Evolutionary conservation across 768 basidiomycete species (phyloP).

Genomic region (Hypholoma fasciculare): DNA sequence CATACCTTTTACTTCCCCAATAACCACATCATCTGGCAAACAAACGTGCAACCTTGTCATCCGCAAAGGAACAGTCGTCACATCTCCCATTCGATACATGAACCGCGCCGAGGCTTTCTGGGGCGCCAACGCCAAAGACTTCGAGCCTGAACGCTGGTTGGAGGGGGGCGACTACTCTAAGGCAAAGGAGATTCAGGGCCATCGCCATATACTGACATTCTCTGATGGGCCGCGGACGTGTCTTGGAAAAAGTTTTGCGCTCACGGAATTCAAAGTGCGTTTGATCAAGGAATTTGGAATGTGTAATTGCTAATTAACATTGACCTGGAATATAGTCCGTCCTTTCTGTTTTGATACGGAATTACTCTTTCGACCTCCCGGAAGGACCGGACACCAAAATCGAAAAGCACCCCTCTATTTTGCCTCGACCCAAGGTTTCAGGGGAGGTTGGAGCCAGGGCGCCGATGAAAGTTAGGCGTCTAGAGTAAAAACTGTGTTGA

Average conservation of each 20-base stretch:
- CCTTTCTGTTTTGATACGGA: constrained; percentile 43
- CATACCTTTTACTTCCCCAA: constrained; percentile 54
- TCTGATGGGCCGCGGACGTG: constrained; percentile 53
- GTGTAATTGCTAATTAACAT: neutral
- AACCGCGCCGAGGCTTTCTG: constrained; percentile 57
- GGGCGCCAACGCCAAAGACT: constrained; percentile 60
- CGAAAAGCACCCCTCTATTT: constrained; percentile 31
- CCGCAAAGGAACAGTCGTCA: constrained; percentile 45
- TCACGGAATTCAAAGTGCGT: constrained; percentile 43
- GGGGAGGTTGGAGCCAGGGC: constrained; percentile 33
- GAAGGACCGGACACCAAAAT: constrained; percentile 41
- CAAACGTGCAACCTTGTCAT: constrained; percentile 40
- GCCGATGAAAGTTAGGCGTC: constrained; percentile 33
- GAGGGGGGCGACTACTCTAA: constrained; percentile 22
- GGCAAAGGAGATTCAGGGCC: constrained; percentile 45
- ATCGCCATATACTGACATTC: constrained; percentile 52
- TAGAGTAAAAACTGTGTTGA: constrained; percentile 17
- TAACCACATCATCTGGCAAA: constrained; percentile 42
- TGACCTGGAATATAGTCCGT: constrained; percentile 31
- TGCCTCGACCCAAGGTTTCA: constrained; percentile 39
- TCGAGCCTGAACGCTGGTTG: constrained; percentile 68
- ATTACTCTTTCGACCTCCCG: constrained; percentile 39
- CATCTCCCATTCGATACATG: constrained; percentile 41
- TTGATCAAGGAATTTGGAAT: neutral
- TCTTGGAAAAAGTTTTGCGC: constrained; percentile 47